Conservation (phyloP, 2,329 filamentous ascomycete genomes). For the Sporothrix phasma region DNA sequence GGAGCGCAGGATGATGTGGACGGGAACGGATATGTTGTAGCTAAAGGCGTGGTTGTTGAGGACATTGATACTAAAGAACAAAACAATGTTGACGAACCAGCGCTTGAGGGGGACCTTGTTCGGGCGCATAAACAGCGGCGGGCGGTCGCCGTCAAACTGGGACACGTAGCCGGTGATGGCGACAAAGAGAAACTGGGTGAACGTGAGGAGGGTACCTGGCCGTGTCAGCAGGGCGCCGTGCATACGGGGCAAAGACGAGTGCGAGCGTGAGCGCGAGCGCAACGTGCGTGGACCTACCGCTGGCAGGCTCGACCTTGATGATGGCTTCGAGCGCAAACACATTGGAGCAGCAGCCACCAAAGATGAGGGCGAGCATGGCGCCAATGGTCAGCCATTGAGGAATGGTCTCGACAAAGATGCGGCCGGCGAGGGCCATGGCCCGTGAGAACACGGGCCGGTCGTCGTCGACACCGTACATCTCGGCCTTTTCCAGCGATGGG, state of each 20-base stretch:
- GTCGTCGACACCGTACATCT: conserved; percentile 46
- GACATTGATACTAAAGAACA: conserved; percentile 91
- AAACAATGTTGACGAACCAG: conserved; percentile 78
- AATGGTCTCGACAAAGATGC: conserved; percentile 48
- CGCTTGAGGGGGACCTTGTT: conserved; percentile 74
- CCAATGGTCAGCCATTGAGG: conserved; percentile 53
- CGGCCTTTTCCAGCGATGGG: conserved; percentile 43
- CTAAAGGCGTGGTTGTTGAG: conserved; percentile 97
- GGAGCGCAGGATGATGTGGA: conserved; percentile 92
- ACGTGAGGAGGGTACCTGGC: conserved; percentile 71
- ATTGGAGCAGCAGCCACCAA: conserved; percentile 61
- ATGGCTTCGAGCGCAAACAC: conserved; percentile 96
- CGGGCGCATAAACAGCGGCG: conserved; percentile 61
- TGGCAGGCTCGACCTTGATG: conserved; percentile 81
- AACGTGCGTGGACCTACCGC: conserved; percentile 51
- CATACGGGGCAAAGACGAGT: too few species aligned
- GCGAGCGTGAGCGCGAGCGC: background rate
- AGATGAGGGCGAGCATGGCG: conserved; percentile 73
- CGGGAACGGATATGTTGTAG: conserved; percentile 89
- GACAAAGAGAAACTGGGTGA: conserved; percentile 81
- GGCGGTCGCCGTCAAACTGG: conserved; percentile 58
- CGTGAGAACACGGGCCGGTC: conserved; percentile 39
- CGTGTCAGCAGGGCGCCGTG: background rate
- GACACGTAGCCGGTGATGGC: conserved; percentile 66
- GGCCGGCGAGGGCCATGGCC: conserved; percentile 40